Evolutionary conservation across 2,329 filamentous ascomycete genomes (phyloP).

Genomic region (Zasmidium cellare): DNA sequence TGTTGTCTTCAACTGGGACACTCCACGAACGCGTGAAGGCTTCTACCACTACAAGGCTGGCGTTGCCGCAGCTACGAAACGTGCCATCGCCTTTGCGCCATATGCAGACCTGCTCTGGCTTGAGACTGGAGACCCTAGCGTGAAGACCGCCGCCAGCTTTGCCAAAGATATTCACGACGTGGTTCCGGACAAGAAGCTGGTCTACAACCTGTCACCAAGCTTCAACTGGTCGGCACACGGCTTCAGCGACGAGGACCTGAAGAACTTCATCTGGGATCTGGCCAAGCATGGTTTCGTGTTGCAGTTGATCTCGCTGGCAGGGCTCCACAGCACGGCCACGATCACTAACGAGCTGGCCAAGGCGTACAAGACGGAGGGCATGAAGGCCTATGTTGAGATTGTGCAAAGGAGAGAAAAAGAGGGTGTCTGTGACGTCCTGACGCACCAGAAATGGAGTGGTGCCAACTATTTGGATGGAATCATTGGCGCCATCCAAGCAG

Average conservation of each 20-base stretch:
- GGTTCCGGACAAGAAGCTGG: constrained; percentile 79
- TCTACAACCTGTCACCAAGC: constrained; percentile 93
- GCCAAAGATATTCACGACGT: constrained; percentile 70
- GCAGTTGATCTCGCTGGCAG: constrained; percentile 65
- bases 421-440: constrained; percentile 85
- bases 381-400: constrained; percentile 95
- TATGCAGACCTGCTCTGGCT: constrained; percentile 97
- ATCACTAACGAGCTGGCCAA: constrained; percentile 73
- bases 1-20: constrained; percentile 85
- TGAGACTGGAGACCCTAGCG: constrained; percentile 87
- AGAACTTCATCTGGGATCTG: constrained; percentile 95
- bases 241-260: constrained; percentile 78
- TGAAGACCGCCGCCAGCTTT: constrained; percentile 73
- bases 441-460: constrained; percentile 86
- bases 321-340: constrained; percentile 63
- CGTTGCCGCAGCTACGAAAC: constrained; percentile 84
- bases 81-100: constrained; percentile 85
- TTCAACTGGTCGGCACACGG: constrained; percentile 99
- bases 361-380: constrained; percentile 84
- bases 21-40: constrained; percentile 88
- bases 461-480: constrained; percentile 83
- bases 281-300: constrained; percentile 77
- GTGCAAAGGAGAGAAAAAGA: constrained; percentile 91
- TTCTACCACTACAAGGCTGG: constrained; percentile 89
- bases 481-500: constrained; percentile 84